These are phyloP conservation scores for Ustilago shanxiensis DNA, from an alignment of 1,284 basidiomycete species.

Conservation along the genomic window DNA sequence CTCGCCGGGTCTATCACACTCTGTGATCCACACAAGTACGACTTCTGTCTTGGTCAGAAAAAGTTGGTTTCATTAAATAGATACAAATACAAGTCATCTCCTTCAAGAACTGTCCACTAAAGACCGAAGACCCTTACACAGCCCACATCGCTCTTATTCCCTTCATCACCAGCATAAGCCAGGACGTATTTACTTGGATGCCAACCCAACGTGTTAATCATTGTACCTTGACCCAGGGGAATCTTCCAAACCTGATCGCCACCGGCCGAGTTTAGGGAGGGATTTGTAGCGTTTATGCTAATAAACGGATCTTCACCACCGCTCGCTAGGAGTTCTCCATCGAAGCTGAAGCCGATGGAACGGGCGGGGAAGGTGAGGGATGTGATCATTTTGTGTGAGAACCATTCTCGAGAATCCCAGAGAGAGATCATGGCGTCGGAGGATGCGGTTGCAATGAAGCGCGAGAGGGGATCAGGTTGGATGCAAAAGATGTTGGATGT, in stretches of 20 bases:
- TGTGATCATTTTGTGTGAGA: conserved; percentile 41
- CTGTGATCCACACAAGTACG: no score
- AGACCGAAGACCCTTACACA: conserved; percentile 33
- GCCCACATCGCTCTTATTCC: conserved; percentile 17
- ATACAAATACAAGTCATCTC: no score
- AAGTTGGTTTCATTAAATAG: no score
- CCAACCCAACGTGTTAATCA: conserved; percentile 60
- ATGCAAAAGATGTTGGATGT: conserved; percentile 63
- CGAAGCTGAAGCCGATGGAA: conserved; percentile 61
- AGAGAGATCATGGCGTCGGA: conserved; percentile 56
- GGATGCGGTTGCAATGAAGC: conserved; percentile 57
- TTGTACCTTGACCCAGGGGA: conserved; percentile 6
- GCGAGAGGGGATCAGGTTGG: conserved; percentile 52
- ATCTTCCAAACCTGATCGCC: conserved; percentile 47
- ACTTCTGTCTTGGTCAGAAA: no score
- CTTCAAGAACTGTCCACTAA: no score
- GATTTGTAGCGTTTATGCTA: conserved; percentile 32
- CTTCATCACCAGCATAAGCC: conserved; percentile 61
- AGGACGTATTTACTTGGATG: conserved; percentile 56
- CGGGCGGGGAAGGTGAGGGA: conserved; percentile 50
- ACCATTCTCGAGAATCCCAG: conserved; percentile 55
- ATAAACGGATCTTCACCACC: conserved; percentile 64
- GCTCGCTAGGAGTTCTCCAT: conserved; percentile 63
- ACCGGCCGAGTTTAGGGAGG: neutral
- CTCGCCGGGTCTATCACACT: no score